A percentile compares a stretch with the other conserved stretches of the same genome.
These are phyloP conservation scores for Porodaedalea pini DNA, from an alignment of 1,284 basidiomycete genomes.

Conservation along the genomic window DNA sequence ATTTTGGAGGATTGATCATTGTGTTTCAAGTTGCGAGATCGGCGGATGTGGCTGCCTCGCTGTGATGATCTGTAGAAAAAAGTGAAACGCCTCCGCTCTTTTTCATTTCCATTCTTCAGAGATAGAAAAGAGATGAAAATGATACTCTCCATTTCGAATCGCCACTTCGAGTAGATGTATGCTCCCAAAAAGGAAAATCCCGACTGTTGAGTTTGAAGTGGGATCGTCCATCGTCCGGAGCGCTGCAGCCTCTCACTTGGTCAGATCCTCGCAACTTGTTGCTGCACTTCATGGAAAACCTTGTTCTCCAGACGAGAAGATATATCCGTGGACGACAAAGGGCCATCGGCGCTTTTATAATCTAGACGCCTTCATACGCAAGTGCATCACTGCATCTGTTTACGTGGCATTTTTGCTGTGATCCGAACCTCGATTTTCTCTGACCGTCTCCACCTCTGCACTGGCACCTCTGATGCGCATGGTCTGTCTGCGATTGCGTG, in stretches of 20 bases:
- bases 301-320: slow-evolving; percentile 3
- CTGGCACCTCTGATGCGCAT: background rate
- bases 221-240: background rate
- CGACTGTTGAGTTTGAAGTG: background rate
- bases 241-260: background rate
- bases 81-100: no score
- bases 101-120: no score
- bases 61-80: slow-evolving; percentile 2
- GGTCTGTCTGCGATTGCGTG: no score
- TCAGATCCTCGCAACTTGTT: background rate
- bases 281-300: background rate
- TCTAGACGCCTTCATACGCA: background rate
- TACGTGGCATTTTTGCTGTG: slow-evolving; percentile 3
- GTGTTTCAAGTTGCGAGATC: slow-evolving; percentile 1
- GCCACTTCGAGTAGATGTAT: no score
- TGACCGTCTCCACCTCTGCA: slow-evolving; percentile 6
- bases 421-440: slow-evolving; percentile 3
- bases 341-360: slow-evolving; percentile 4
- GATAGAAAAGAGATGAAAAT: no score
- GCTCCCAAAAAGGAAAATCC: background rate
- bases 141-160: no score
- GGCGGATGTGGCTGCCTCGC: background rate
- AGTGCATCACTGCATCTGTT: background rate
- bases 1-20: background rate
- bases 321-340: slow-evolving; percentile 6